Percentiles rank a stretch among this genome's conserved stretches.
Conservation (phyloP, 2,329 filamentous ascomycete species). For the Alternaria gaisen region DNA sequence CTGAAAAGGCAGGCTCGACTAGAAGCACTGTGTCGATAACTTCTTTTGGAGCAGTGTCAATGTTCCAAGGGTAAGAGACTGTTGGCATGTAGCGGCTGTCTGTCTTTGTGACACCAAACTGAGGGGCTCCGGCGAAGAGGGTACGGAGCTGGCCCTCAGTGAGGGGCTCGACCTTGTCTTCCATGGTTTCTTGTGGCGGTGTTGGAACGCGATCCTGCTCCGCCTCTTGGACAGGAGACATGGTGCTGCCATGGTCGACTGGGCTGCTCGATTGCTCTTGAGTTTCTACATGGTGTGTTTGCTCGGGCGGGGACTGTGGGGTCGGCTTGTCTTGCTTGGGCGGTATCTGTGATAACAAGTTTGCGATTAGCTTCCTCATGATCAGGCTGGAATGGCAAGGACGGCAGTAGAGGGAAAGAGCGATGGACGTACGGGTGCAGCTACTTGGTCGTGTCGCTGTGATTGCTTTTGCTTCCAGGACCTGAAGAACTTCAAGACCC, state of each 20-base stretch:
- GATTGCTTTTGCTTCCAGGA: conserved; percentile 36
- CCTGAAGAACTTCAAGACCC: conserved; percentile 43
- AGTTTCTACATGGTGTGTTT: conserved; percentile 19
- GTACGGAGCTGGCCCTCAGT: conserved; percentile 68
- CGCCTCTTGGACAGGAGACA: conserved; percentile 16
- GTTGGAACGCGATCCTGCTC: conserved; percentile 22
- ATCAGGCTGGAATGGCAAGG: conserved; percentile 2
- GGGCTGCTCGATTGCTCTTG: conserved; percentile 21
- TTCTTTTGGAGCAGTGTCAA: conserved; percentile 66
- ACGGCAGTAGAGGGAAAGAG: background rate
- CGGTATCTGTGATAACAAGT: conserved; percentile 27
- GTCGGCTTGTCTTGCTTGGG: conserved; percentile 14
- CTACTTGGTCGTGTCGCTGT: conserved; percentile 24
- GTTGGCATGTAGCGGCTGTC: conserved; percentile 69
- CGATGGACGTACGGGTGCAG: conserved; percentile 28
- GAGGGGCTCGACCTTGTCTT: conserved; percentile 29
- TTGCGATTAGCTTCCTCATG: conserved; percentile 29
- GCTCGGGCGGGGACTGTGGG: conserved; percentile 25
- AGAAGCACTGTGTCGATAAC: conserved; percentile 61
- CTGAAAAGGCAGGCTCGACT: conserved; percentile 49
- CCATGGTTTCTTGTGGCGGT: conserved; percentile 23
- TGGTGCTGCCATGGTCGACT: conserved; percentile 19
- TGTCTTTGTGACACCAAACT: conserved; percentile 71
- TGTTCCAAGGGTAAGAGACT: conserved; percentile 74
- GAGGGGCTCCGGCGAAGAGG: conserved; percentile 78